A percentile compares a stretch with the other conserved stretches of the same genome.
Evolutionary conservation across 805 yeast genomes (phyloP).

Genomic region (Suhomyces pyralidae): DNA sequence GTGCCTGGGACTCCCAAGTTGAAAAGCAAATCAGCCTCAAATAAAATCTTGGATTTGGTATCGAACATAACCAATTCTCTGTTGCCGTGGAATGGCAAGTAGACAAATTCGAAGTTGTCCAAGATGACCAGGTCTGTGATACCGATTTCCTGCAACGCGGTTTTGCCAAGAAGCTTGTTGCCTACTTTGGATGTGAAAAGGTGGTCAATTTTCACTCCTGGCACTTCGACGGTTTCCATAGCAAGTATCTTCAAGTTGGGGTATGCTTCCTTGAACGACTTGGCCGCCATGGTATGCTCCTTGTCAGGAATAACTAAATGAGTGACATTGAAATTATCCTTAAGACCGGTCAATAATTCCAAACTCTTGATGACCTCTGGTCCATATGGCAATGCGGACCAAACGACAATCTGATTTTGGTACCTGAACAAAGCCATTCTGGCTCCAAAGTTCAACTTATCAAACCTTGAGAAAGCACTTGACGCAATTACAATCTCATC

Average conservation of each 20-base stretch:
- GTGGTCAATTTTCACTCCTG: constrained; percentile 35
- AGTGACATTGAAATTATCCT: constrained; percentile 36
- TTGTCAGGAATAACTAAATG: constrained; percentile 59
- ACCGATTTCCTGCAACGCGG: constrained; percentile 25
- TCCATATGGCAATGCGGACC: constrained; percentile 59
- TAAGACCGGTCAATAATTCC: constrained; percentile 29
- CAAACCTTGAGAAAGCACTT: constrained; percentile 31
- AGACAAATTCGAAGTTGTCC: constrained; percentile 51
- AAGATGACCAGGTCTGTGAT: constrained; percentile 37
- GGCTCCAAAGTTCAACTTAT: constrained; percentile 36
- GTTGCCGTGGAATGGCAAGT: constrained; percentile 55
- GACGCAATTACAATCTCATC: constrained; percentile 35
- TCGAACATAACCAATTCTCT: constrained; percentile 56
- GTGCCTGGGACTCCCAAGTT: constrained; percentile 48
- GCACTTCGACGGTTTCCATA: constrained; percentile 38
- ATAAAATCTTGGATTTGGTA: constrained; percentile 44
- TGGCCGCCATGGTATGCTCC: constrained; percentile 65
- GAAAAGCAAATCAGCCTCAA: constrained; percentile 61
- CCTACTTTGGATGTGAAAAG: constrained; percentile 33
- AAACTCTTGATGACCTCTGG: constrained; percentile 42
- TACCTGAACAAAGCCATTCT: constrained; percentile 40
- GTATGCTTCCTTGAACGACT: constrained; percentile 46
- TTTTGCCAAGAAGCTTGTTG: constrained; percentile 26
- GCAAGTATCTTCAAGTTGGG: constrained; percentile 57
- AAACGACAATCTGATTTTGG: constrained; percentile 39